Conservation (phyloP, 2,329 filamentous ascomycete species). For the Aspergillus aculeatinus region DNA sequence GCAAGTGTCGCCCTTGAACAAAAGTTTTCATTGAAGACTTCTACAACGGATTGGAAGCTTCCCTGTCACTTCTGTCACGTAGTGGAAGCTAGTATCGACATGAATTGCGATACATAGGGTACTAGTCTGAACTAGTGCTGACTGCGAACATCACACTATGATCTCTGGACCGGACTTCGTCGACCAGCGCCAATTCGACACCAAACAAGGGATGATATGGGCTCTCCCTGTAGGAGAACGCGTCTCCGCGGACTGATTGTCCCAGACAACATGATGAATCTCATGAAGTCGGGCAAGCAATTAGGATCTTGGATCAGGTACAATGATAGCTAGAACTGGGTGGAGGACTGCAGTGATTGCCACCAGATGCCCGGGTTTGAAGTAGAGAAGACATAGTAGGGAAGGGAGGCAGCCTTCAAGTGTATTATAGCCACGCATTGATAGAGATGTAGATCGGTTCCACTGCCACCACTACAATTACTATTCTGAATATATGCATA, state of each 20-base stretch:
- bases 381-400: background rate
- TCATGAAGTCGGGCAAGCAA: no score
- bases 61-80: background rate
- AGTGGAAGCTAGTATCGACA: background rate
- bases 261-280: no score
- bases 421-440: background rate
- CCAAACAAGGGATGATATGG: background rate
- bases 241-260: background rate
- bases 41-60: no score
- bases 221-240: background rate
- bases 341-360: background rate
- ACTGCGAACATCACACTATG: background rate
- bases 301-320: no score
- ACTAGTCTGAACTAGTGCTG: background rate
- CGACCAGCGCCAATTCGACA: background rate
- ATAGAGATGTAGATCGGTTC: background rate
- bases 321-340: background rate
- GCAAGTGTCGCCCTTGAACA: background rate
- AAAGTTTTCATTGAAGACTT: no score
- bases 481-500: background rate
- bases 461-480: background rate
- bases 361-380: background rate
- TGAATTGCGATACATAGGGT: background rate
- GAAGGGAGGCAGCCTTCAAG: background rate
- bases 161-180: background rate